These are phyloP conservation scores for Haplosporangium gracile DNA, from an alignment of 192 early-diverging fungal genomes.

Conservation along the genomic window DNA sequence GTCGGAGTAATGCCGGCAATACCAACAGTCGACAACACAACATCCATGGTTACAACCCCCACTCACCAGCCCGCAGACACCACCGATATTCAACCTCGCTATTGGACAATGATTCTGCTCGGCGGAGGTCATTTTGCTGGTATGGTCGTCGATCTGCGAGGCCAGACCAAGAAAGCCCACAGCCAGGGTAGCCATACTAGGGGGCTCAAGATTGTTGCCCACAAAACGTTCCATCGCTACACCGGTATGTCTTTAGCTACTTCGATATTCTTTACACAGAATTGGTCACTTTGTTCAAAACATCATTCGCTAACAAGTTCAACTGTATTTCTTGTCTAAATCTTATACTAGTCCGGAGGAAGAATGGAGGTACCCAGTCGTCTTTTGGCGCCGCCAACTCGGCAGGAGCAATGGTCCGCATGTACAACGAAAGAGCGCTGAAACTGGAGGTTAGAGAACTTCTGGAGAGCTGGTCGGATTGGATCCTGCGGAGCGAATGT, in stretches of 20 bases:
- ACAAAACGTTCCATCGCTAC: constrained; percentile 96
- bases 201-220: constrained; percentile 65
- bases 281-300: not conserved
- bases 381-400: constrained; percentile 66
- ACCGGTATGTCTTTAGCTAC: constrained; percentile 69
- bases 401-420: constrained; percentile 87
- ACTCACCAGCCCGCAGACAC: not conserved
- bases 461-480: constrained; percentile 74
- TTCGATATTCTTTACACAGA: not conserved
- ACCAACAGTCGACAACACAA: not conserved
- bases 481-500: constrained; percentile 65
- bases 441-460: constrained; percentile 82
- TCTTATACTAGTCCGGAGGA: constrained; percentile 72
- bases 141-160: constrained; percentile 78
- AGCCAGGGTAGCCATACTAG: constrained; percentile 13
- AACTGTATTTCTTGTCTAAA: not conserved
- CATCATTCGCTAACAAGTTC: not conserved
- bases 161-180: not conserved
- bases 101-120: constrained; percentile 83
- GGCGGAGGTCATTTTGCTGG: constrained; percentile 92
- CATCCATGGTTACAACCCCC: not conserved
- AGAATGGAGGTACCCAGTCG: constrained; percentile 95
- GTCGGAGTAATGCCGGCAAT: not conserved
- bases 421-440: constrained; percentile 88
- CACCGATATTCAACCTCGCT: constrained; percentile 2